A percentile compares a stretch with the other conserved stretches of the same genome.
phyloP scores from a whole-genome alignment of 2,329 filamentous ascomycete species.

The Diplocarpon rosae region DNA sequence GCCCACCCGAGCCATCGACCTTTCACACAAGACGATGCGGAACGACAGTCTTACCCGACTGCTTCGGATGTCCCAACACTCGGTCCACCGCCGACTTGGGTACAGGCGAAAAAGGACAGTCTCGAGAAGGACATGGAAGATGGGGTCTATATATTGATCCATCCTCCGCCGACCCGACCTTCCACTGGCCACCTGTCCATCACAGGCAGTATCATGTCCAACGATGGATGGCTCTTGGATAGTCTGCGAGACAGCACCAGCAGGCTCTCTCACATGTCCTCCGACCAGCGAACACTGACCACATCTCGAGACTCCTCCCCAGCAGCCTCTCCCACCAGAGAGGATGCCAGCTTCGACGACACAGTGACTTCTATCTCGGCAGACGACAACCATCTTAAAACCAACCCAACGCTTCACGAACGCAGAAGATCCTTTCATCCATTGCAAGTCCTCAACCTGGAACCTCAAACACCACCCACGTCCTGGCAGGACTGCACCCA shows the following conservation, averaged over 20 bases:
- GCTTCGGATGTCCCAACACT: slow-evolving; percentile 14
- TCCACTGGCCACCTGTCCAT: slow-evolving; percentile 41
- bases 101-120: slow-evolving; percentile 12
- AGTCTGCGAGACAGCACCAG: slow-evolving; percentile 44
- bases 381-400: slow-evolving; percentile 17
- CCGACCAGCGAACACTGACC: slow-evolving; percentile 47
- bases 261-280: slow-evolving; percentile 49
- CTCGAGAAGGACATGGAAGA: slow-evolving; percentile 11
- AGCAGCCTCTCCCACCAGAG: slow-evolving; percentile 42
- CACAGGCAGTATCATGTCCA: slow-evolving; percentile 45
- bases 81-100: slow-evolving; percentile 14
- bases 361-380: slow-evolving; percentile 6
- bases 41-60: slow-evolving; percentile 14
- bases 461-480: slow-evolving; percentile 10
- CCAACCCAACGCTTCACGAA: slow-evolving; percentile 22
- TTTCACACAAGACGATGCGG: slow-evolving; percentile 17
- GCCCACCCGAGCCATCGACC: slow-evolving; percentile 22
- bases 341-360: slow-evolving; percentile 34
- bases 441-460: slow-evolving; percentile 13
- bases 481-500: slow-evolving; percentile 21
- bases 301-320: slow-evolving; percentile 50
- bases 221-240: slow-evolving; percentile 48
- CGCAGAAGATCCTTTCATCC: slow-evolving; percentile 26
- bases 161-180: slow-evolving; percentile 9
- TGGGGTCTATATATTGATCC: slow-evolving; percentile 8